phyloP scores from a whole-genome alignment of 768 basidiomycete species.

The Melanogaster broomeanus region DNA sequence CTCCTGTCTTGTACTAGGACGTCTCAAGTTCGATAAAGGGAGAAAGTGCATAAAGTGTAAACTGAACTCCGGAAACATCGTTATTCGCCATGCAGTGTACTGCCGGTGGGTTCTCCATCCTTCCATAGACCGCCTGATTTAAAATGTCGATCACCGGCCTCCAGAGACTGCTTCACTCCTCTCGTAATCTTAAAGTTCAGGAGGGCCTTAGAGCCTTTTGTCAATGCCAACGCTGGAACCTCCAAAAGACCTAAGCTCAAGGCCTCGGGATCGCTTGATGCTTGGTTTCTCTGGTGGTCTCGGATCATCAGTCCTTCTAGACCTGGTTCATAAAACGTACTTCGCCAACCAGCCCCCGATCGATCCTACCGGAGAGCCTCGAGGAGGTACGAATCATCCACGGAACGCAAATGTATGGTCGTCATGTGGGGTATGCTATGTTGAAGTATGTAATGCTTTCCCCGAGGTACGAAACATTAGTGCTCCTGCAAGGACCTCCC shows the following conservation, averaged over 20 bases:
- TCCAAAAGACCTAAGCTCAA: constrained; percentile 60
- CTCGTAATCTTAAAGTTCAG: constrained; percentile 65
- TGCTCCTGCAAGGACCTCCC: not conserved
- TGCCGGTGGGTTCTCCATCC: constrained; percentile 61
- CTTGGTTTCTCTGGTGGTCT: constrained; percentile 80
- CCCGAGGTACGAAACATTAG: constrained; percentile 49
- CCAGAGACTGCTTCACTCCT: constrained; percentile 67
- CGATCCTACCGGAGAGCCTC: constrained; percentile 31
- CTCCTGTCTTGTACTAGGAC: constrained; percentile 44
- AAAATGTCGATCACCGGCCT: not conserved
- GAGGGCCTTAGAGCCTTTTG: constrained; percentile 59
- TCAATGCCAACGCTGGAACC: constrained; percentile 57
- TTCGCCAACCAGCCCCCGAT: constrained; percentile 36
- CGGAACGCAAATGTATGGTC: constrained; percentile 63
- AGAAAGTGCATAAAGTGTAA: constrained; percentile 78
- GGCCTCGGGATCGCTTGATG: constrained; percentile 66
- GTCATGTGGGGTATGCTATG: constrained; percentile 63
- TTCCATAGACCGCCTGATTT: constrained; percentile 9
- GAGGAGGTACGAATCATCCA: constrained; percentile 68
- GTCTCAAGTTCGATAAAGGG: constrained; percentile 66
- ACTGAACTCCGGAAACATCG: constrained; percentile 58
- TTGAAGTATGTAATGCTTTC: constrained; percentile 65
- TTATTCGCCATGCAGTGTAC: constrained; percentile 79
- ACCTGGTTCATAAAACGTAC: constrained; percentile 64
- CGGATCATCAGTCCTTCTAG: constrained; percentile 71